Evolutionary conservation across 2,329 filamentous ascomycete genomes (phyloP), one percentile per base, ranked within the genome.

Genomic region (Arthrobotrys sinensis): DNA sequence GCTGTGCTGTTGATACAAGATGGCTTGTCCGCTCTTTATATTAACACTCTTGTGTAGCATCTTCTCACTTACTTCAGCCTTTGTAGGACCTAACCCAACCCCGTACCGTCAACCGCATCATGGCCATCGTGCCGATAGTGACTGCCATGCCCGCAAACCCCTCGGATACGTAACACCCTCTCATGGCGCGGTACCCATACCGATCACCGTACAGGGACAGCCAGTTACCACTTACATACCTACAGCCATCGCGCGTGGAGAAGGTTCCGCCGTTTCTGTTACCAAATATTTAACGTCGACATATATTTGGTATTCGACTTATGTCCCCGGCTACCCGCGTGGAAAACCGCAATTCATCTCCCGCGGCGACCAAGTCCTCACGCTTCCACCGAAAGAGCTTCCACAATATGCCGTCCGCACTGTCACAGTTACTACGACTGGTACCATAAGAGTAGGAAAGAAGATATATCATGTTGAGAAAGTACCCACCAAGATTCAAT

Each of bases 281-380:
- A 66, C 66, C n/a, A 60, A 48, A 43, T 71, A 77, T 38, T 38
- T 50, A 14, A 67, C 48, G 10, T 77, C 73, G n/a, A 43, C 40
- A 24, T 77, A 71, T 65, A n/a, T 57, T n/a, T 77, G 73, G 73
- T 77, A 77, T 16, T 77, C 73, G 8, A 77, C 73, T 14, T 77
- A 60, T 36, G 36, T 77, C 21, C 60, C 66, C 14, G 48, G 57
- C 6, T 65, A 65, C 32, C 40, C 48, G 6, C 11, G 60, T 8
- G 66, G 73, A 21, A 52, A 66, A 10, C 57, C 38, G 1, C 46
- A 36, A 11, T 77, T 71, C 43, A 66, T 77, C 19, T 77, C 73
- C 10, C 60, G 66, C 8, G 73, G 73, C 14, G 73, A 77, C 36
- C 57, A 77, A 19, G 28, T 40, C 14, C 21, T 77, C 4, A 71